phyloP scores from a whole-genome alignment of 1,139 yeast species.

The Geotrichum reessii region DNA sequence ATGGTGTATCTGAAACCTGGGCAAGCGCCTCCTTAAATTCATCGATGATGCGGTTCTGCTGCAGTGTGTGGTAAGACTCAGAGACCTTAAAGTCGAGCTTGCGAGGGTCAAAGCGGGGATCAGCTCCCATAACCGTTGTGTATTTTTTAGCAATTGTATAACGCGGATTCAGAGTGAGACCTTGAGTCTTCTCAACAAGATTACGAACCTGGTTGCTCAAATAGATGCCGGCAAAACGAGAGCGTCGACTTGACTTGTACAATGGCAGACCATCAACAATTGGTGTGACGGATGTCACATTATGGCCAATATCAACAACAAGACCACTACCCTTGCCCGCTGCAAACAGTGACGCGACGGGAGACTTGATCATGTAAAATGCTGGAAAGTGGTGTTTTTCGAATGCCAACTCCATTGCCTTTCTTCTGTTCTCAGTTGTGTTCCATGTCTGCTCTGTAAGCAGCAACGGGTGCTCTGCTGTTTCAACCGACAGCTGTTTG shows the following conservation, averaged over 20 bases:
- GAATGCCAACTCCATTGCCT: conserved; percentile 67
- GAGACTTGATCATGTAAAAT: conserved; percentile 73
- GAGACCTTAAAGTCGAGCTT: conserved; percentile 24
- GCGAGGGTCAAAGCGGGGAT: conserved; percentile 27
- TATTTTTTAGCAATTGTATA: conserved; percentile 33
- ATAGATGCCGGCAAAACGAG: conserved; percentile 37
- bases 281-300: conserved; percentile 77
- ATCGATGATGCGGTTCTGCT: conserved; percentile 39
- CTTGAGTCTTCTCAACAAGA: conserved; percentile 21
- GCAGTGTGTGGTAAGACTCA: conserved; percentile 28
- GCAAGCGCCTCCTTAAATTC: conserved; percentile 58
- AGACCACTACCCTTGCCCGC: conserved; percentile 92
- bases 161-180: conserved; percentile 30
- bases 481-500: conserved; percentile 46
- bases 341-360: conserved; percentile 88
- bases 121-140: conserved; percentile 32
- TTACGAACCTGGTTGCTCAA: conserved; percentile 31
- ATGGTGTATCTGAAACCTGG: conserved; percentile 46
- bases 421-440: conserved; percentile 58
- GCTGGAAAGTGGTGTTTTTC: conserved; percentile 80
- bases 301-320: conserved; percentile 91
- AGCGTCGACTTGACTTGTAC: conserved; percentile 40
- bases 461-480: conserved; percentile 67
- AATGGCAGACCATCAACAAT: conserved; percentile 89
- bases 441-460: conserved; percentile 89